Conservation (phyloP, 2,329 filamentous ascomycete species). For the Neofusicoccum umdonicola region DNA sequence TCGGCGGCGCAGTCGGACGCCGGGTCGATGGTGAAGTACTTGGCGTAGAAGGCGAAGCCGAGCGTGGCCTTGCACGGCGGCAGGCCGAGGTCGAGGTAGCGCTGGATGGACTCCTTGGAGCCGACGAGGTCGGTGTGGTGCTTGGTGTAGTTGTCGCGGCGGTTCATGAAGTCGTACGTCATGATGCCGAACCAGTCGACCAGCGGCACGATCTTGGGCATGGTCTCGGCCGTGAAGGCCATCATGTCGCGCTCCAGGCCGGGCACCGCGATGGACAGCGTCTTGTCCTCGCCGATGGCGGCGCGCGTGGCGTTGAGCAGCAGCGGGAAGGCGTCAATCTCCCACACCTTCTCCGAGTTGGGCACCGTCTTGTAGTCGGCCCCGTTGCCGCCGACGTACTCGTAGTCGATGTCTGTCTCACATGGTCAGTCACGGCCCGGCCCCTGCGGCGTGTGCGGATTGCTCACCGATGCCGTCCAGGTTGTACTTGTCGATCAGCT, state of each 20-base stretch:
- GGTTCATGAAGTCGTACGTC: conserved; percentile 71
- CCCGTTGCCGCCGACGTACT: conserved; percentile 62
- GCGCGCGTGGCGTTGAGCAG: conserved; percentile 59
- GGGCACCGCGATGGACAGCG: conserved; percentile 67
- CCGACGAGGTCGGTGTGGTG: conserved; percentile 64
- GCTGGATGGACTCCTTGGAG: conserved; percentile 55
- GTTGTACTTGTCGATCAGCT: conserved; percentile 60
- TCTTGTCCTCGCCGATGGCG: conserved; percentile 56
- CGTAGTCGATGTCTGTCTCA: conserved; percentile 64
- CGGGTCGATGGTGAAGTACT: conserved; percentile 59
- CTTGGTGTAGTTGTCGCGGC: conserved; percentile 61
- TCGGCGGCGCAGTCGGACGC: conserved; percentile 46
- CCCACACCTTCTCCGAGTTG: conserved; percentile 57
- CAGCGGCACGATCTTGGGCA: conserved; percentile 57
- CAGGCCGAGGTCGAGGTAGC: conserved; percentile 59
- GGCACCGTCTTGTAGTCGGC: conserved; percentile 63
- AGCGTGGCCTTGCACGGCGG: conserved; percentile 58
- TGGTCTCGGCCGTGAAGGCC: conserved; percentile 58
- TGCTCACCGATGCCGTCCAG: conserved; percentile 62
- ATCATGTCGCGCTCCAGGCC: conserved; percentile 64
- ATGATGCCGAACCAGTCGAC: conserved; percentile 71
- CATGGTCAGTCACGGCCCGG: background rate
- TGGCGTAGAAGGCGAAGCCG: conserved; percentile 68
- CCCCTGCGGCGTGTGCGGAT: too few species aligned
- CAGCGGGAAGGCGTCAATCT: conserved; percentile 62